Percentiles rank a stretch among this genome's conserved stretches.
Evolutionary conservation across 2,329 filamentous ascomycete species (phyloP).

Genomic region (Phialophora tarda): DNA sequence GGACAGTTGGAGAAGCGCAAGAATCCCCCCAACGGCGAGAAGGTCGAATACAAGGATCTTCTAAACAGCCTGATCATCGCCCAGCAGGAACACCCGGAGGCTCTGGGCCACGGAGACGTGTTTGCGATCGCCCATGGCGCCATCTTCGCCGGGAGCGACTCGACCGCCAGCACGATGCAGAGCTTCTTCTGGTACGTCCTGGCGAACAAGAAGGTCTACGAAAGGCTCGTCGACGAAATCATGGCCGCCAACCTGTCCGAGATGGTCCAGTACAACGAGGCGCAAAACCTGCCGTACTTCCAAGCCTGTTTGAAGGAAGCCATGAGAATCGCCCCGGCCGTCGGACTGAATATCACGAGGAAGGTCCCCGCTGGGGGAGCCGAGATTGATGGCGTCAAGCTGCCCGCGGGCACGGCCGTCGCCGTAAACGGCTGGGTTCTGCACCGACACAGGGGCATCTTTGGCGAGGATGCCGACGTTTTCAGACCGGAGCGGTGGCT

Average conservation of each 20-base stretch:
- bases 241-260: conserved; percentile 33
- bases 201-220: conserved; percentile 52
- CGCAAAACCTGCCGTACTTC: conserved; percentile 36
- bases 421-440: conserved; percentile 48
- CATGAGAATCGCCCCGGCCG: conserved; percentile 39
- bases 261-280: conserved; percentile 36
- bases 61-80: conserved; percentile 60
- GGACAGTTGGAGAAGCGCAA: conserved; percentile 54
- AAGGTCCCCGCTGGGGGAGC: conserved; percentile 37
- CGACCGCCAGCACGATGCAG: conserved; percentile 65
- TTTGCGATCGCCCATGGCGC: conserved; percentile 64
- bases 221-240: conserved; percentile 55
- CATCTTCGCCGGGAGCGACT: conserved; percentile 61
- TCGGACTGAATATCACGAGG: conserved; percentile 41
- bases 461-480: conserved; percentile 47
- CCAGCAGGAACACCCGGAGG: conserved; percentile 57
- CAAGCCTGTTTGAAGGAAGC: conserved; percentile 39
- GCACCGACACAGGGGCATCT: conserved; percentile 50
- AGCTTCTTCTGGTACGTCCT: conserved; percentile 61
- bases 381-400: conserved; percentile 34
- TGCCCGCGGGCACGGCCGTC: conserved; percentile 32
- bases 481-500: conserved; percentile 57
- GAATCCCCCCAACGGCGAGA: conserved; percentile 41
- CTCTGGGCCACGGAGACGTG: conserved; percentile 59
- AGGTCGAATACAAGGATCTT: conserved; percentile 57